Evolutionary conservation across 306 rosid species (phyloP), one percentile per base, ranked within the genome.

Genomic region (Alnus rubra): DNA sequence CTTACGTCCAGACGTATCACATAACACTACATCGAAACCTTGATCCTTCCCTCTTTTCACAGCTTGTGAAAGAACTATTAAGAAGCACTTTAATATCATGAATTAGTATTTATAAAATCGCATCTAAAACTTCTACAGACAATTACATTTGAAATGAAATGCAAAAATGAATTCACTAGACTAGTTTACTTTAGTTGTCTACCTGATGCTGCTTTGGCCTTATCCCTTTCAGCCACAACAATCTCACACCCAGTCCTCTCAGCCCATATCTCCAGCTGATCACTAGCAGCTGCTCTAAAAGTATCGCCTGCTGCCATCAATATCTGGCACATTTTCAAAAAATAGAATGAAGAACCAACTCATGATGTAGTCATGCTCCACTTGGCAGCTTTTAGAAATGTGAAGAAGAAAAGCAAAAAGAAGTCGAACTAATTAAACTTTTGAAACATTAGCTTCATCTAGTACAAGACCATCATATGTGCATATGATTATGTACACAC

Each of bases 251-350:
- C 98, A 79, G 93, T 90, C 84, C 99, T 90, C 86, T 90, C 97
- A 16, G 99, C 99, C 99, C 99, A 95, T 82, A 95, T 93, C 88
- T 95, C 99, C 51, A 95, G 89, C 88, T 95, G 98, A 76, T 95
- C 99, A 79, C 97, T 84, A 37, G 99, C 98, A 79, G 99, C 99
- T 81, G 99, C 98, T 90, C 99, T 89, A 84, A 93, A 95, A 37
- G 99, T 95, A 88, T 95, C 99, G 55, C 99, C 99, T 56, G 98
- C 99, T 42, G 98, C 99, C 93, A 95, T 87, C 86, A 95, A 71
- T 81, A 95, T 91, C 99, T 93, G 84, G 65, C 44, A 77, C 76
- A 82, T 31, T 76, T 77, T 81, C n/a, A 70, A 80, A 78, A 54
- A 78, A 74, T 56, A 49, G 82, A 81, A 73, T 54, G 77, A 86